Evolutionary conservation across 2,329 filamentous ascomycete species (phyloP).

Genomic region (Colletotrichum brevisporum): DNA sequence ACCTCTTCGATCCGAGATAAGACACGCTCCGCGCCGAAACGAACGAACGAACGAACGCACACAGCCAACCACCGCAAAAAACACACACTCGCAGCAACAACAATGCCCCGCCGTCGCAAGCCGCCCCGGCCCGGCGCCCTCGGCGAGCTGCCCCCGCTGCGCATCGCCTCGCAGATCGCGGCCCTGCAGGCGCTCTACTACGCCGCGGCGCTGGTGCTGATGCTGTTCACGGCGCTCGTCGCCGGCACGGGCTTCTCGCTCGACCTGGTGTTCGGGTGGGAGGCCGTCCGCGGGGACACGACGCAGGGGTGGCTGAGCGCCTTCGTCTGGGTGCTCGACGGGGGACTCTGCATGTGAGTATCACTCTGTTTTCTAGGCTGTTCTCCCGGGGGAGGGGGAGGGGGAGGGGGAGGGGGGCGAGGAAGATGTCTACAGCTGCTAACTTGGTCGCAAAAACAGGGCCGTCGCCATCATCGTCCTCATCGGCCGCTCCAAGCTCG

Average conservation of each 20-base stretch:
- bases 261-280: constrained; percentile 71
- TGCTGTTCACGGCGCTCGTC: constrained; percentile 72
- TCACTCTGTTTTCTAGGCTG: neutral
- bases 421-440: neutral
- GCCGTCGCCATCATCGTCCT: constrained; percentile 86
- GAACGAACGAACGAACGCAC: no score
- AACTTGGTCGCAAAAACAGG: constrained; percentile 60
- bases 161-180: constrained; percentile 72
- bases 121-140: constrained; percentile 73
- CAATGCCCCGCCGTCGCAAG: constrained; percentile 70
- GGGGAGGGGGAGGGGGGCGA: no score
- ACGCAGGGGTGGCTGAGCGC: constrained; percentile 73
- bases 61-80: neutral
- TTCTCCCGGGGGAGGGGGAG: neutral
- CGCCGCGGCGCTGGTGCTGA: constrained; percentile 62
- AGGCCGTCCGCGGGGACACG: constrained; percentile 71
- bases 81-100: neutral
- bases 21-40: no score
- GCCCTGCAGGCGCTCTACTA: constrained; percentile 71
- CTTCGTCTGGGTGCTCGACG: constrained; percentile 71
- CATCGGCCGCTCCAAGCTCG: constrained; percentile 90
- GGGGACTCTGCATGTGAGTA: constrained; percentile 65
- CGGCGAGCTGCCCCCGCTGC: constrained; percentile 72
- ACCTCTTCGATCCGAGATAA: no score
- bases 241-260: constrained; percentile 68